phyloP scores from a whole-genome alignment of 2,329 filamentous ascomycete species.

The Botrytis medusae region DNA sequence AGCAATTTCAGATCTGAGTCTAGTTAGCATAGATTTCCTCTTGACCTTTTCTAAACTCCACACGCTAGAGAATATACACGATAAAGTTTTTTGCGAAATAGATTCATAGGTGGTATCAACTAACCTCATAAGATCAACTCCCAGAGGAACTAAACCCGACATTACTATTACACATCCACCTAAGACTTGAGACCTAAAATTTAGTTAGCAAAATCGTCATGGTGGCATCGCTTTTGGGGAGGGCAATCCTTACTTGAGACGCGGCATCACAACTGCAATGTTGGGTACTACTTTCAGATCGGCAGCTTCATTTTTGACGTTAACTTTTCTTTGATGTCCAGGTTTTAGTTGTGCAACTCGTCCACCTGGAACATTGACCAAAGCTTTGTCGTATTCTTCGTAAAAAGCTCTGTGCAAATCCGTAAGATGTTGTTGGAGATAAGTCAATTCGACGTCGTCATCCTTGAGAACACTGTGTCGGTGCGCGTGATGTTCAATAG shows the following conservation, averaged over 20 bases:
- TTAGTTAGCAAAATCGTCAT: slow-evolving; percentile 28
- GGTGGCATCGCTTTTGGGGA: background rate
- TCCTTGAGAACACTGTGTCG: slow-evolving; percentile 81
- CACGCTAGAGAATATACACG: slow-evolving; percentile 28
- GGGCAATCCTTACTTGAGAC: slow-evolving; percentile 60
- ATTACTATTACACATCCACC: slow-evolving; percentile 77
- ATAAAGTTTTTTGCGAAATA: slow-evolving; percentile 6
- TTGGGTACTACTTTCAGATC: slow-evolving; percentile 72
- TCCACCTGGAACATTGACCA: slow-evolving; percentile 43
- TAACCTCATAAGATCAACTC: slow-evolving; percentile 67
- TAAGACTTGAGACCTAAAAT: slow-evolving; percentile 58
- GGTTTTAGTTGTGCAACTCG: slow-evolving; percentile 43
- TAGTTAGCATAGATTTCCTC: slow-evolving; percentile 16
- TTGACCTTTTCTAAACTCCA: background rate
- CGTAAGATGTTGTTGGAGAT: slow-evolving; percentile 73
- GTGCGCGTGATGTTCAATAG: slow-evolving; percentile 40
- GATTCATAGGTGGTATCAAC: slow-evolving; percentile 9
- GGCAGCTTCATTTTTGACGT: slow-evolving; percentile 42
- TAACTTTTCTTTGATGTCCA: slow-evolving; percentile 46
- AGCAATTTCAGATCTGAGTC: slow-evolving; percentile 72
- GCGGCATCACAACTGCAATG: slow-evolving; percentile 78
- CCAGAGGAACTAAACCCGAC: slow-evolving; percentile 84
- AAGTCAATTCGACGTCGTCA: slow-evolving; percentile 78
- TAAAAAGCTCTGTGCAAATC: slow-evolving; percentile 79
- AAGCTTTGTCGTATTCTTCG: slow-evolving; percentile 68